Base-by-base conservation (phyloP, 768 basidiomycete genomes). In the Xerocomus brunneocitrinus region DNA sequence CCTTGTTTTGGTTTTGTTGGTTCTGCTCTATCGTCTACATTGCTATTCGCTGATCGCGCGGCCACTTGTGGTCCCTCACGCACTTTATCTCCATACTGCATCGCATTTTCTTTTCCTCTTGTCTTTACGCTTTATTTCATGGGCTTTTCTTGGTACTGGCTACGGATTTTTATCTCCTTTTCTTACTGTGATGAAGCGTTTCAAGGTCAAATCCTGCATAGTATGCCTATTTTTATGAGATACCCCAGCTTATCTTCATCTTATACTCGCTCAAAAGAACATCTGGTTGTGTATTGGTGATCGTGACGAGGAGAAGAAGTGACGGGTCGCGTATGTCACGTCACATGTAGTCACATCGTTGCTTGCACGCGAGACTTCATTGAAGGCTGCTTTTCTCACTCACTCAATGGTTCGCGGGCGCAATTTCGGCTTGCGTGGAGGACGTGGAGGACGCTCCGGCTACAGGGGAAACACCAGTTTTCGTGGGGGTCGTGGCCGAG, bases 361-460 rank as follows among this genome's bases (percentile, higher is more conserved):
- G 19, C 19, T 19, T 19, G 19, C 19, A 19, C 19, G 19, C 19
- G 19, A 19, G 19, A 19, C 19, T 19, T 19, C 19, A 19, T 19
- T 19, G 19, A 19, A 19, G 19, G 19, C 13, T 28, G 27, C 24
- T 25, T 4, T 43, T 24, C 14, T 30, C 28, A n/a, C n/a, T 35
- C 52, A 32, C n/a, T 34, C 39, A 7, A 53, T 71, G 70, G 79
- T 77, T 47, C 74, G 79, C 62, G 82, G 83, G 45, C 58, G 55
- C 47, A 73, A 72, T 24, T 85, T 85, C 67, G 84, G 83, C 12
- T 73, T 83, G 10, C 69, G 68, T 24, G 74, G 76, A 28, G 72
- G 76, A 48, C 22, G 75, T 16, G 73, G 73, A 22, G 68, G 72
- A 67, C 73, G 82, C 19, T 44, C 53, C 10, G 46, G 65, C 0